Percentiles rank a stretch among this genome's conserved stretches.
Conservation (phyloP, 108 stramenopile genomes). For the Discostella stelligeroides region DNA sequence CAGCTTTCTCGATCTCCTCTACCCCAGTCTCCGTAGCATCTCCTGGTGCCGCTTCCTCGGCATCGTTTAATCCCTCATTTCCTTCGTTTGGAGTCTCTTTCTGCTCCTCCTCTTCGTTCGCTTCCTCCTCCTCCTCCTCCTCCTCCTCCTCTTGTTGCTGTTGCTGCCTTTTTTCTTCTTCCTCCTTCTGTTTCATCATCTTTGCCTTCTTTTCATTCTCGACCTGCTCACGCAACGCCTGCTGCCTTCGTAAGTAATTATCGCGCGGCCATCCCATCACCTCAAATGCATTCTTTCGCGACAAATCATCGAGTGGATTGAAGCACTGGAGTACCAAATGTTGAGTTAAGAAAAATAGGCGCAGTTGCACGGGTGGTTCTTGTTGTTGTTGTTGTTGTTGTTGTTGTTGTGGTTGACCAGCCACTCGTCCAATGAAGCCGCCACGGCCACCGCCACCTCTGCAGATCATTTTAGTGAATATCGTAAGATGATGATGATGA, state of each 20-base stretch:
- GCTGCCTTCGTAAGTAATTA: conserved; percentile 9
- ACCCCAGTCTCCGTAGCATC: no score
- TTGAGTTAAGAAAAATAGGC: not conserved
- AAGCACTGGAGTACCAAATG: conserved; percentile 4
- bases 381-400: not conserved
- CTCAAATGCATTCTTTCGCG: conserved; percentile 21
- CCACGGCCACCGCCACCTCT: not conserved
- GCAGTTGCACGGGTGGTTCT: conserved; percentile 2
- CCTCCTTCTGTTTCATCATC: no score
- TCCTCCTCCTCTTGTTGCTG: no score
- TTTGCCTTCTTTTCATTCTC: conserved; percentile 9
- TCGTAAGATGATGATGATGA: no score
- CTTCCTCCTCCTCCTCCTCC: conserved; percentile 17
- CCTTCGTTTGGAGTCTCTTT: not conserved
- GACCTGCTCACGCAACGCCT: conserved; percentile 7
- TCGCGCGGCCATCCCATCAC: conserved; percentile 29
- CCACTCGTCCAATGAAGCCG: no score
- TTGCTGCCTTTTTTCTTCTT: no score
- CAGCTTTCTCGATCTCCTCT: no score
- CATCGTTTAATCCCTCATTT: not conserved
- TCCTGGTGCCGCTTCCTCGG: not conserved
- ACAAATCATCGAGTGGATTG: conserved; percentile 15
- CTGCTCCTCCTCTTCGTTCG: not conserved
- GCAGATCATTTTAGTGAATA: no score
- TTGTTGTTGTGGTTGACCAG: no score